Conservation (phyloP, 2,329 filamentous ascomycete species). For the Calcarisporium arbuscula region DNA sequence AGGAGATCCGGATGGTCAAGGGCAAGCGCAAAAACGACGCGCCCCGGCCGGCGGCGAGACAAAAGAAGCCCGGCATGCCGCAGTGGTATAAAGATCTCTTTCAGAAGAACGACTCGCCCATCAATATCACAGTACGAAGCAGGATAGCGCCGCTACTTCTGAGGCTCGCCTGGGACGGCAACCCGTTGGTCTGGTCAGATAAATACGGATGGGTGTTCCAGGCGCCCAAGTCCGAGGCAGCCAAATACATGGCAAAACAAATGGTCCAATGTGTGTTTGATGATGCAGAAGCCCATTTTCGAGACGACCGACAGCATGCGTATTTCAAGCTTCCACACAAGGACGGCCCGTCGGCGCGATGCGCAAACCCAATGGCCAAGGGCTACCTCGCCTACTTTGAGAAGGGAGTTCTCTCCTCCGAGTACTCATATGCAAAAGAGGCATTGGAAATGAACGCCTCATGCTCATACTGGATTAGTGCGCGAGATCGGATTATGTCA, state of each 20-base stretch:
- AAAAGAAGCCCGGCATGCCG: conserved; percentile 93
- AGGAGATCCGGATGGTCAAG: conserved; percentile 87
- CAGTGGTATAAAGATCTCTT: conserved; percentile 95
- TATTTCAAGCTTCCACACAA: conserved; percentile 98
- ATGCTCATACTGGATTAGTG: conserved; percentile 98
- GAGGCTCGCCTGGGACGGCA: conserved; percentile 78
- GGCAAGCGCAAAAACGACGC: conserved; percentile 81
- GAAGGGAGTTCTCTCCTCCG: conserved; percentile 76
- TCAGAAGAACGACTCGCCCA: conserved; percentile 57
- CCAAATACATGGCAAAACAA: conserved; percentile 63
- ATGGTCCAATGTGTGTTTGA: conserved; percentile 75
- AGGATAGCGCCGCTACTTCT: conserved; percentile 81
- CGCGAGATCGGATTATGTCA: conserved; percentile 84
- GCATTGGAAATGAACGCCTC: conserved; percentile 97
- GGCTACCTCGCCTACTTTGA: conserved; percentile 89
- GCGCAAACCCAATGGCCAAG: conserved; percentile 84
- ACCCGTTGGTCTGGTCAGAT: conserved; percentile 90
- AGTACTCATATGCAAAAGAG: conserved; percentile 86
- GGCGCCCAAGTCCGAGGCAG: conserved; percentile 55
- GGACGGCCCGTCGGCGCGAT: conserved; percentile 80
- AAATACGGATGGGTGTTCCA: conserved; percentile 89
- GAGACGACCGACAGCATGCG: conserved; percentile 56
- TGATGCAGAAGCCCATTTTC: conserved; percentile 57
- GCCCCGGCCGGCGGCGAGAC: conserved; percentile 68
- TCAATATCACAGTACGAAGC: conserved; percentile 78